Conservation (phyloP, 2,329 filamentous ascomycete species). For the Coniochaeta prunicola region DNA sequence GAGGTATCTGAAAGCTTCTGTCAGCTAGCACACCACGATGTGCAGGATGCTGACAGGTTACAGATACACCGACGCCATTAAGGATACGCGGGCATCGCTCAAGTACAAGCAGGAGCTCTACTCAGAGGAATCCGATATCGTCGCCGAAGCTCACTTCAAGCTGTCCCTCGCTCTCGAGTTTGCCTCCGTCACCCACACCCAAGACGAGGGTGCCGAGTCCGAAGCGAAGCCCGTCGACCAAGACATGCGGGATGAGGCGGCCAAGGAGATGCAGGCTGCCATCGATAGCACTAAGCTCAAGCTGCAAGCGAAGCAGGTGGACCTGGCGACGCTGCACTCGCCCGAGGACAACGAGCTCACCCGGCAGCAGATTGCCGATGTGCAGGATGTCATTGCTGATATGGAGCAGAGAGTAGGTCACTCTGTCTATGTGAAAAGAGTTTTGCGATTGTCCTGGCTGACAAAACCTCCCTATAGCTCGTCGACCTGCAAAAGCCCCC, state of each 20-base stretch:
- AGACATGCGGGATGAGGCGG: slow-evolving; percentile 62
- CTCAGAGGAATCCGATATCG: slow-evolving; percentile 70
- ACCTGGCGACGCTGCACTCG: slow-evolving; percentile 53
- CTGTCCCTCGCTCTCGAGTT: slow-evolving; percentile 93
- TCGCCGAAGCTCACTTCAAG: slow-evolving; percentile 95
- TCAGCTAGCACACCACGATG: slow-evolving; percentile 3
- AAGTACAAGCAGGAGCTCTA: slow-evolving; percentile 73
- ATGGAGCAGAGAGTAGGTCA: slow-evolving; percentile 64
- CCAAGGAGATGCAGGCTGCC: slow-evolving; percentile 63
- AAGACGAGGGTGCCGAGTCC: slow-evolving; percentile 38
- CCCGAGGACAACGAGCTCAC: slow-evolving; percentile 61
- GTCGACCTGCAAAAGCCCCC: slow-evolving; percentile 61
- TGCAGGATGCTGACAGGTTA: slow-evolving; percentile 49
- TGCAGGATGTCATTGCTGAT: slow-evolving; percentile 70
- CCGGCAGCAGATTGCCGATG: slow-evolving; percentile 58
- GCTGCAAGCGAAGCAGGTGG: slow-evolving; percentile 61
- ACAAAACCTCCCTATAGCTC: slow-evolving; percentile 35
- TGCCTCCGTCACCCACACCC: slow-evolving; percentile 64
- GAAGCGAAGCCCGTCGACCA: slow-evolving; percentile 55
- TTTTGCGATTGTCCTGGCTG: slow-evolving; percentile 11
- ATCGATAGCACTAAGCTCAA: slow-evolving; percentile 67
- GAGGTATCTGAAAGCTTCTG: slow-evolving; percentile 36
- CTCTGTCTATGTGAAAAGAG: slow-evolving; percentile 9
- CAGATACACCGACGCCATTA: slow-evolving; percentile 77
- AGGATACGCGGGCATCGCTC: slow-evolving; percentile 72